Conservation (phyloP, 768 basidiomycete species). For the Suillus decipiens region DNA sequence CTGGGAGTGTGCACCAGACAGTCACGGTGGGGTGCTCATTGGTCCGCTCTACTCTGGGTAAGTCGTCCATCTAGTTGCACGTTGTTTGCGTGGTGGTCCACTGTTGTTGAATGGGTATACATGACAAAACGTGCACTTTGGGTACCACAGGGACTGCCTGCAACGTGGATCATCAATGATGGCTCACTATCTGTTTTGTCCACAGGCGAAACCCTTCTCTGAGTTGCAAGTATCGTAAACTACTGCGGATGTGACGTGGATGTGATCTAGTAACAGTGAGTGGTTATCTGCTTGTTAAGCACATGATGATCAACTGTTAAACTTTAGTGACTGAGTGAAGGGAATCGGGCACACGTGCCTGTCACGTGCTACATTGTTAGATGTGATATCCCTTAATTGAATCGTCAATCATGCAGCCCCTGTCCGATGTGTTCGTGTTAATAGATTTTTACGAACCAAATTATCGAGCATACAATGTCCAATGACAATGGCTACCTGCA, state of each 20-base stretch:
- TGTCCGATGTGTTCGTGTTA: neutral
- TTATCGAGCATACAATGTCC: neutral
- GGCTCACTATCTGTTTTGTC: neutral
- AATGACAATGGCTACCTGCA: neutral
- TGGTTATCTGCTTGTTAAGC: too few relatives aligned
- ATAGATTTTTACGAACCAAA: constrained; percentile 1
- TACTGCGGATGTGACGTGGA: neutral
- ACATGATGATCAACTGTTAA: too few relatives aligned
- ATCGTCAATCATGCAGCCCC: neutral
- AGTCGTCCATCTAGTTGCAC: constrained; percentile 22
- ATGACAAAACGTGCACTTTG: neutral
- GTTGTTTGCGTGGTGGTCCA: too few relatives aligned
- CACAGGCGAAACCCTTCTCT: constrained; percentile 5
- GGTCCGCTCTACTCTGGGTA: constrained; percentile 80
- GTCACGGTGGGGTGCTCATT: constrained; percentile 89
- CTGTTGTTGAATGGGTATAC: neutral
- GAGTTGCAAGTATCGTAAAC: neutral
- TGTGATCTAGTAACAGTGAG: too few relatives aligned
- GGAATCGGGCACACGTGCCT: too few relatives aligned
- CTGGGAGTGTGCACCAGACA: constrained; percentile 76
- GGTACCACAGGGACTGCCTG: neutral
- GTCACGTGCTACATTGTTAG: too few relatives aligned
- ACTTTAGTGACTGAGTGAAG: too few relatives aligned
- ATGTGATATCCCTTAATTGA: too few relatives aligned
- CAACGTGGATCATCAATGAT: neutral